Base-by-base conservation (phyloP, 208 protist species). In the Leishmania turanica region DNA sequence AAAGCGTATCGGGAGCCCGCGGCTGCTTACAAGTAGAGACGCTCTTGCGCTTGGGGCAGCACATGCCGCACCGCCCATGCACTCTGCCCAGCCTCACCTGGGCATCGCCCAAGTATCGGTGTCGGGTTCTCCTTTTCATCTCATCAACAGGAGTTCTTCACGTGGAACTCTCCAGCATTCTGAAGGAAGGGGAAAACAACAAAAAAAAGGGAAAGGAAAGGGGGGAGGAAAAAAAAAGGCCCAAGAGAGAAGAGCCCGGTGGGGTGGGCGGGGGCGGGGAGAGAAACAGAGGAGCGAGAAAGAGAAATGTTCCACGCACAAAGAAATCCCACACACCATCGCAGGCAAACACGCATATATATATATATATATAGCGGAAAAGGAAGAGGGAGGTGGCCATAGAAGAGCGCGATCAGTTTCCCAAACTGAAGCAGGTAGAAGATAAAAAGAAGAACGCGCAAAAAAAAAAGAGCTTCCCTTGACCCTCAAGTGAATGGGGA, bases 141-240 rank as follows among this genome's bases (percentile, higher is more conserved):
- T 83, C 62, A 70, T 73, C 80, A 42, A 54, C 47, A 58, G 13
- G 60, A 78, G 54, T 45, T 68, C 49, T 8, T 68, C 49, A 45
- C 9, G 60, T 54, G 66, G 53, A 77, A 58, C 54, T 68, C 74
- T 24, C 74, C 78, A 79, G 66, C 45, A 75, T 37, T 85, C 75
- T 49, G 31, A 80, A 71, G 66, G n/a, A 66, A 80, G 6, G 34
- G 31, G 51, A 58, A 62, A 0, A 21, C 34, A 37, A 47, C 34
- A 37, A 47, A 80, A 71, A 40, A n/a, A 66, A 80, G 1, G 34
- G 31, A 37, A 58, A 15, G 5, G 11, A 51, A 73, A 2, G 45
- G 45, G 11, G 24, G 27, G 49, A 17, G 8, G 68, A 17, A 37
- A 37, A 49, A 45, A 24, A n/a, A 15, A 62, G 56, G 5, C 15